phyloP scores from a whole-genome alignment of 257 asterid species.

The Scutellaria minor region DNA sequence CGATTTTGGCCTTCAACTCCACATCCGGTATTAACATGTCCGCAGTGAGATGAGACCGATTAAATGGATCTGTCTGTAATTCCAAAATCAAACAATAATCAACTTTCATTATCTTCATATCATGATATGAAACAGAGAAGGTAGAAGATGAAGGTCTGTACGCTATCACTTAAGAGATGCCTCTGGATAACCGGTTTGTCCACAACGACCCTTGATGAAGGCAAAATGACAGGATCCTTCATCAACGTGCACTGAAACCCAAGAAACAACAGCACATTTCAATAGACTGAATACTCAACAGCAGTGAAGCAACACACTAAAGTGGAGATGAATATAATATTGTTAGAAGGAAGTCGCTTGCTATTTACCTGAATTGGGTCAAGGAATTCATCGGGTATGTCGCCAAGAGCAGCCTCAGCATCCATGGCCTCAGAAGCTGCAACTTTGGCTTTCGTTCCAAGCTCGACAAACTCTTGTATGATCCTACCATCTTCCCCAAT shows the following conservation, averaged over 20 bases:
- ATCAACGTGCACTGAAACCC: conserved; percentile 82
- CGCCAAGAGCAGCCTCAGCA: conserved; percentile 96
- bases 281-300: background rate
- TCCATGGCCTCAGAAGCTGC: conserved; percentile 94
- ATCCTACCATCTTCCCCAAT: conserved; percentile 79
- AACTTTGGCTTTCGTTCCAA: conserved; percentile 75
- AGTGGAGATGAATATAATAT: background rate
- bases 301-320: background rate
- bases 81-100: conserved; percentile 27
- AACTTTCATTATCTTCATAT: background rate
- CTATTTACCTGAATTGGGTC: conserved; percentile 91
- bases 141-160: conserved; percentile 33
- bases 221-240: conserved; percentile 95
- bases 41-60: conserved; percentile 85
- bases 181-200: conserved; percentile 94
- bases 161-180: conserved; percentile 89
- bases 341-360: background rate
- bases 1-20: conserved; percentile 82
- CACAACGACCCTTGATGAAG: conserved; percentile 76
- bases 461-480: conserved; percentile 77
- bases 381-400: conserved; percentile 98
- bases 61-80: conserved; percentile 91
- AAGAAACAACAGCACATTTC: conserved; percentile 4
- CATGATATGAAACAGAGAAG: background rate
- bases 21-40: conserved; percentile 89